Conservation (phyloP, 2,329 filamentous ascomycete genomes). For the Sporothrix pallida region DNA sequence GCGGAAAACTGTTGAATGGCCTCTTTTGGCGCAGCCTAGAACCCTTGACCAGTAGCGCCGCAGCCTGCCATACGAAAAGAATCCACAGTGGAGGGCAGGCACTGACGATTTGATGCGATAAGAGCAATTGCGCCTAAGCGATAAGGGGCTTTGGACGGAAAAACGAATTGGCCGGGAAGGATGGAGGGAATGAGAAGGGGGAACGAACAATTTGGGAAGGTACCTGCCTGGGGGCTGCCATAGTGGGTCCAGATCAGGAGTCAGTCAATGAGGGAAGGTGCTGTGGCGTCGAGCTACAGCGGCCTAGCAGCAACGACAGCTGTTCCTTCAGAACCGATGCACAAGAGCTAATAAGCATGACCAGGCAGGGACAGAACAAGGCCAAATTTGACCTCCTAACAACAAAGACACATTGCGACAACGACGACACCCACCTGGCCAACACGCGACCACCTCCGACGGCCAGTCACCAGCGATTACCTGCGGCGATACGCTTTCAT, state of each 20-base stretch:
- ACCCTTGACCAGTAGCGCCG: background rate
- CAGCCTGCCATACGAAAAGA: background rate
- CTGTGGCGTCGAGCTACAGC: background rate
- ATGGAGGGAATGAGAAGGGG: background rate
- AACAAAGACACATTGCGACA: conserved; percentile 35
- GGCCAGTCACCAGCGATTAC: background rate
- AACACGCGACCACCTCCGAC: background rate
- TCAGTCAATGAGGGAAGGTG: background rate
- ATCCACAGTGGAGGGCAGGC: background rate
- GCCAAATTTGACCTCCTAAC: conserved; percentile 16
- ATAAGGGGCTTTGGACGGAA: conserved; percentile 28
- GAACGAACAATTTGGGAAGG: background rate
- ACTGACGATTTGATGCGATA: conserved; percentile 30
- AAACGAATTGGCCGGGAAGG: conserved; percentile 23
- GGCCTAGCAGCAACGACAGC: conserved; percentile 1
- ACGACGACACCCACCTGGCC: conserved; percentile 26
- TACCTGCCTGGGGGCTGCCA: background rate
- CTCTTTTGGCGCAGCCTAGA: conserved; percentile 22
- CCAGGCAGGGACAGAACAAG: background rate
- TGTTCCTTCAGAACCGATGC: background rate
- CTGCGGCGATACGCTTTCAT: background rate
- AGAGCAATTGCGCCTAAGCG: conserved; percentile 15
- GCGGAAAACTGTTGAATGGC: conserved; percentile 23
- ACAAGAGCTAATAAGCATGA: background rate
- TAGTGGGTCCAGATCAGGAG: background rate